Conservation (phyloP, 306 rosid species). For the Rubus parviflorus region DNA sequence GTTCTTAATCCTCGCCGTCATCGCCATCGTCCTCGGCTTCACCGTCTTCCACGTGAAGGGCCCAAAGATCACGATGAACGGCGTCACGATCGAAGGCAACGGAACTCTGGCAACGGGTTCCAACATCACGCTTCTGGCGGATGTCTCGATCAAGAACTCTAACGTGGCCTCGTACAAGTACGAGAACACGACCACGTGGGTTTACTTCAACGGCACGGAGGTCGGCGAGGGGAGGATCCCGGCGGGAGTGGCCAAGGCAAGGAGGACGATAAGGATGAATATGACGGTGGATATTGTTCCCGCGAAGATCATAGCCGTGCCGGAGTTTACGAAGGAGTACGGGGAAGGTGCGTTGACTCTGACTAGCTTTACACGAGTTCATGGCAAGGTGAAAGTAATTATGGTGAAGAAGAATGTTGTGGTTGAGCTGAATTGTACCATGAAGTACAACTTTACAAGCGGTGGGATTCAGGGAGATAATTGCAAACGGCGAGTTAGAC, state of each 20-base stretch:
- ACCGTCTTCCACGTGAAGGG: constrained; percentile 44
- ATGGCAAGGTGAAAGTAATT: constrained; percentile 35
- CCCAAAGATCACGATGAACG: constrained; percentile 30
- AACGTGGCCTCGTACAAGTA: constrained; percentile 43
- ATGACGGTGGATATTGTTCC: constrained; percentile 30
- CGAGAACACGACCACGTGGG: constrained; percentile 19
- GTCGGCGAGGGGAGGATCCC: constrained; percentile 39
- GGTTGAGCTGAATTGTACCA: constrained; percentile 36
- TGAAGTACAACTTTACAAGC: constrained; percentile 21
- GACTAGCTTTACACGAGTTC: constrained; percentile 28
- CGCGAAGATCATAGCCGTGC: not conserved
- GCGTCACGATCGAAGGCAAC: not conserved
- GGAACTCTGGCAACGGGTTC: not conserved
- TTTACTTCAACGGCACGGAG: constrained; percentile 17
- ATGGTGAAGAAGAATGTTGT: constrained; percentile 31
- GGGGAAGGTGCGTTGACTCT: constrained; percentile 17
- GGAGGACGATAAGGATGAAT: constrained; percentile 34
- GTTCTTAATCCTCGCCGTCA: constrained; percentile 37
- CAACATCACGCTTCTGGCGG: constrained; percentile 28
- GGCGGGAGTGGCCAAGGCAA: constrained; percentile 38
- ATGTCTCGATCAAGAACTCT: constrained; percentile 43
- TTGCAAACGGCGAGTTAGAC: constrained; percentile 24
- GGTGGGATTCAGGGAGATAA: not conserved
- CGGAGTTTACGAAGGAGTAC: not conserved
- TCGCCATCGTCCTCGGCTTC: constrained; percentile 38